A percentile compares a stretch with the other conserved stretches of the same genome.
phyloP scores from a whole-genome alignment of 495 filamentous ascomycete genomes.

The Penicillium canariense region DNA sequence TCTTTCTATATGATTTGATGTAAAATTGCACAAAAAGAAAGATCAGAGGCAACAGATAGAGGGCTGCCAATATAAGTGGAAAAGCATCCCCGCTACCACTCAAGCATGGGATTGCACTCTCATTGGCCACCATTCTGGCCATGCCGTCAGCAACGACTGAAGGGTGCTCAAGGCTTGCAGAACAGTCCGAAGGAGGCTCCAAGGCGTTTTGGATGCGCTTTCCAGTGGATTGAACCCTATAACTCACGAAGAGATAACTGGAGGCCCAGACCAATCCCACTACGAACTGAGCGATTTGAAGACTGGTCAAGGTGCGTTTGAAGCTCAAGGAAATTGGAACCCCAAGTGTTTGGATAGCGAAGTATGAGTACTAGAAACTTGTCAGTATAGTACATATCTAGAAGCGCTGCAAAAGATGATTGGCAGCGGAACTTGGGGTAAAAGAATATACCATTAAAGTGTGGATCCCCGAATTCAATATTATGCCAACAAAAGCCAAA shows the following conservation, averaged over 20 bases:
- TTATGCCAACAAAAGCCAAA: conserved; percentile 62
- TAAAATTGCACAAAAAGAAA: conserved; percentile 17
- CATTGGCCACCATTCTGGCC: not conserved
- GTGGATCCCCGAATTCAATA: conserved; percentile 81
- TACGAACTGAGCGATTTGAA: conserved; percentile 21
- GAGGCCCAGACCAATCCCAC: conserved; percentile 6
- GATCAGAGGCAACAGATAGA: conserved; percentile 16
- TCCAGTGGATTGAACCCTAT: conserved; percentile 4
- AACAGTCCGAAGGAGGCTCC: not conserved
- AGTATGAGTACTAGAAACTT: conserved; percentile 17
- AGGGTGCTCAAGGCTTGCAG: too few species aligned
- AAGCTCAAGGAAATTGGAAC: conserved; percentile 6
- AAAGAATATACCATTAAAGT: conserved; percentile 65
- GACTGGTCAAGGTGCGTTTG: conserved; percentile 16
- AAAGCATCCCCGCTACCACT: conserved; percentile 11
- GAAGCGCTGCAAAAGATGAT: not conserved
- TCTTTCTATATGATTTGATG: conserved; percentile 19
- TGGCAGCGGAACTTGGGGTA: not conserved
- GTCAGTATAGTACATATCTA: not conserved
- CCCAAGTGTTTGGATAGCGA: conserved; percentile 16
- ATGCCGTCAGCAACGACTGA: too few species aligned
- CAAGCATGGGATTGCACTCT: conserved; percentile 11
- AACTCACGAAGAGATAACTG: conserved; percentile 11
- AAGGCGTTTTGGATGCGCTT: not conserved
- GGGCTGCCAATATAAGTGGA: not conserved